Base-by-base conservation (phyloP, 305 asterid species). In the Euphrasia arctica region DNA sequence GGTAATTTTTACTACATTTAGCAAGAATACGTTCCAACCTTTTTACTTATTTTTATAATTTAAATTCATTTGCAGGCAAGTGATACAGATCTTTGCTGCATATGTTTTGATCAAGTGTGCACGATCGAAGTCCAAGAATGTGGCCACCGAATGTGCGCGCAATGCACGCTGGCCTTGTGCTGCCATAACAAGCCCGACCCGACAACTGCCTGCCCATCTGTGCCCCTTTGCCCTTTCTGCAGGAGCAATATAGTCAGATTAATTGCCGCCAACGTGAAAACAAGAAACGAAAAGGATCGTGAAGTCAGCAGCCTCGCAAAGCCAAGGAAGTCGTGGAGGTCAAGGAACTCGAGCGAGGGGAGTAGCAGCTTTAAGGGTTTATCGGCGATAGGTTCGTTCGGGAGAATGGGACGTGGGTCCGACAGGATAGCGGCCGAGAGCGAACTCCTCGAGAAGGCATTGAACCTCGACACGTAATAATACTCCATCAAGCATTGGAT, bases 101-200 rank as follows among this genome's bases (percentile, higher is more conserved):
- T 92, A 81, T 92, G 98, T 78, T 89, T 92, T 14, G 96, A 92
- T 70, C 96, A 92, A 79, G 77, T 76, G 47, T 92, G 98, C 85
- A 84, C 88, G 0, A 92, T 92, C 18, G 94, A 92, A 75, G 95
- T 92, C 64, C 95, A 82, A 74, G 90, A 83, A 9, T 92, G 98
- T 55, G 90, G 95, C 45, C 98, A 92, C 72, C 90, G 65, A 27
- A 92, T 92, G 98, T 92, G 98, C 66, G 97, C 95, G n/a, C 92
- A 87, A 28, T 90, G 97, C 73, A 77, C 86, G 2, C 79, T 89
- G 4, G 87, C 95, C 49, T 71, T 90, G 64, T 90, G 97, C 76
- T 90, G 97, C 78, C 90, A 90, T 55, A 85, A 82, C 75, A 90
- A 90, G 75, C 96, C 97, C 18, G 83, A 85, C 73, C 92, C 95